Evolutionary conservation across 495 filamentous ascomycete species (phyloP), one percentile per base, ranked within the genome.

Genomic region (Tuber magnatum): DNA sequence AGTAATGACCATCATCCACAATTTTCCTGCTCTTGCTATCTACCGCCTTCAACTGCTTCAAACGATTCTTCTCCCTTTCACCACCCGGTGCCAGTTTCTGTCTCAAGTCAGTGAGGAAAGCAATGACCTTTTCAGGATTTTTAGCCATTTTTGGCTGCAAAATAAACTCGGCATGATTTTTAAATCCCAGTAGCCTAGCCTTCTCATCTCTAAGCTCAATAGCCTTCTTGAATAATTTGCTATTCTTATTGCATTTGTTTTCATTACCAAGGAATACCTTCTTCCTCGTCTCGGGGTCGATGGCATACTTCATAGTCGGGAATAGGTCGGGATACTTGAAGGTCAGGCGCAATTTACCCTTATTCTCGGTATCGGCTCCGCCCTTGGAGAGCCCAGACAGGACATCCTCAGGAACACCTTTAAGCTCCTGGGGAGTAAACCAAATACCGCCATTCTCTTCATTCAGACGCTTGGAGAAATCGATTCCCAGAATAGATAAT

Each of bases 61-160:
- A 85, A 70, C 89, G 88, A 46, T 89, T 84, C 71, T 91, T 89
- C 84, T 99, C 95, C 82, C 91, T 89, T 80, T 86, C 83, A 24
- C 94, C 95, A 39, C 94, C 94, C 24, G 91, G 87, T 1, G 90
- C 88, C 71, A 99, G 85, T 68, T 92, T 88, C 18, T 84, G 84
- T 74, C 93, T 90, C 78, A 99, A 86, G 83, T 97, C 94, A 10
- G 87, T 89, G 32, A 99, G 84, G 84, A 99, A 97, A 73, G 89
- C 88, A 80, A 94, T 86, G 0, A 99, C 96, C 0, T 91, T 93
- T 84, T 93, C 89, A 0, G 94, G 90, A 0, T 89, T 91, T 87
- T 98, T 97, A 74, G 94, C 94, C 96, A 99, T 99, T 88, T 97
- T 97, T 75, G 95, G 92, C 83, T 97, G 94, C 69, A 99, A 92